Conservation (phyloP, 495 filamentous ascomycete species). For the Lineolata rhizophorae region DNA sequence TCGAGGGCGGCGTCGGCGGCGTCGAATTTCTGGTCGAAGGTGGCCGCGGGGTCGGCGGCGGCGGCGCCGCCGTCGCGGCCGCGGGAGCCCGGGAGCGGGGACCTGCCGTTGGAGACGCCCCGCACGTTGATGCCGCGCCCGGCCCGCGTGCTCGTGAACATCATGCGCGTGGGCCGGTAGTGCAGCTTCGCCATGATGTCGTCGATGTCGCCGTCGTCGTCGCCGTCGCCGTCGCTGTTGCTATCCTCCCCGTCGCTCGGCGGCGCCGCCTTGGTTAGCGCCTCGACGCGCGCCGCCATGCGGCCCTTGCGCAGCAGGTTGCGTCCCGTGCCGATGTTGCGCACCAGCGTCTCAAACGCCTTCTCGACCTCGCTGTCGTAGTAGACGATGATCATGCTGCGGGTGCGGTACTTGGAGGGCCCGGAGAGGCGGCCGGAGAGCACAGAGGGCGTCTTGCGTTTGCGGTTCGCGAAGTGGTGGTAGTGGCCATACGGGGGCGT, state of each 20-base stretch:
- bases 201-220: slow-evolving; percentile 16
- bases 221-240: slow-evolving; percentile 6
- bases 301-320: slow-evolving; percentile 69
- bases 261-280: slow-evolving; percentile 30
- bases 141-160: background rate
- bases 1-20: slow-evolving; percentile 56
- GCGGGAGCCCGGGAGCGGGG: slow-evolving; percentile 4
- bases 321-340: slow-evolving; percentile 53
- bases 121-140: slow-evolving; percentile 6
- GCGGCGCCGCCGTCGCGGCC: background rate
- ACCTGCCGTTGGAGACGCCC: slow-evolving; percentile 5
- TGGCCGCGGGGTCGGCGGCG: background rate
- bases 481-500: background rate
- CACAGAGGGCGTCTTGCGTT: slow-evolving; percentile 37
- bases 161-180: slow-evolving; percentile 4
- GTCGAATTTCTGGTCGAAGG: slow-evolving; percentile 30
- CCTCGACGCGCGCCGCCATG: slow-evolving; percentile 38
- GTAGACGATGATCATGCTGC: slow-evolving; percentile 66
- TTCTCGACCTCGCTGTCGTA: slow-evolving; percentile 75
- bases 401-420: slow-evolving; percentile 38
- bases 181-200: slow-evolving; percentile 17
- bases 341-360: slow-evolving; percentile 58
- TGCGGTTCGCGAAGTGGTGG: slow-evolving; percentile 26
- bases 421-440: slow-evolving; percentile 25
- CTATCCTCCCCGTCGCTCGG: too few relatives aligned